Conservation (phyloP, 805 yeast genomes). For the Monosporozyma aerobia region DNA sequence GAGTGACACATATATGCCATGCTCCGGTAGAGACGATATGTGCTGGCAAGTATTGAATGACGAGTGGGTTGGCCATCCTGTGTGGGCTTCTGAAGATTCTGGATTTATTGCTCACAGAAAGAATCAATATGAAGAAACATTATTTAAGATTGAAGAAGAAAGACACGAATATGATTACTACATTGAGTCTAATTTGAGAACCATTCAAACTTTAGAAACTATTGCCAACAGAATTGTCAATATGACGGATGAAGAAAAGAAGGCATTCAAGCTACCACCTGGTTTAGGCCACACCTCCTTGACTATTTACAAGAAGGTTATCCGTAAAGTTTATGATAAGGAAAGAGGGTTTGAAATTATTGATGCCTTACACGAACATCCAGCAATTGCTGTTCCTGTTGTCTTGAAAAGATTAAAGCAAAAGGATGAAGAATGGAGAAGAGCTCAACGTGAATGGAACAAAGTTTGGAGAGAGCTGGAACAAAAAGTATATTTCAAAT, state of each 20-base stretch:
- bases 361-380: slow-evolving; percentile 90
- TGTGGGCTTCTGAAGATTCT: slow-evolving; percentile 99
- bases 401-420: slow-evolving; percentile 88
- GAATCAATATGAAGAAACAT: slow-evolving; percentile 93
- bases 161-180: slow-evolving; percentile 94
- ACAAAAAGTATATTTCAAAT: slow-evolving; percentile 86
- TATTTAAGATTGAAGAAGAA: slow-evolving; percentile 93
- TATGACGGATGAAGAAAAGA: slow-evolving; percentile 87
- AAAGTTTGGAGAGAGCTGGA: slow-evolving; percentile 98
- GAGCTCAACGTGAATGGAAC: slow-evolving; percentile 97
- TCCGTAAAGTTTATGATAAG: slow-evolving; percentile 84
- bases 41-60: slow-evolving; percentile 98
- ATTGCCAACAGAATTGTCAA: slow-evolving; percentile 88
- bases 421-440: slow-evolving; percentile 97
- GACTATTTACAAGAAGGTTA: slow-evolving; percentile 88
- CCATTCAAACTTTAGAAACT: slow-evolving; percentile 91
- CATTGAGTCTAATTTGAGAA: slow-evolving; percentile 89
- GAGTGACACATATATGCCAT: slow-evolving; percentile 91
- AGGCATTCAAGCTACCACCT: slow-evolving; percentile 75
- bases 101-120: slow-evolving; percentile 98
- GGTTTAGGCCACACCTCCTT: slow-evolving; percentile 88
- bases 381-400: slow-evolving; percentile 90
- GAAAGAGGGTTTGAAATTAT: slow-evolving; percentile 95
- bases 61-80: slow-evolving; percentile 99
- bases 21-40: slow-evolving; percentile 97